Conservation (phyloP, 2,329 filamentous ascomycete species). For the Gaeumannomyces sp. region DNA sequence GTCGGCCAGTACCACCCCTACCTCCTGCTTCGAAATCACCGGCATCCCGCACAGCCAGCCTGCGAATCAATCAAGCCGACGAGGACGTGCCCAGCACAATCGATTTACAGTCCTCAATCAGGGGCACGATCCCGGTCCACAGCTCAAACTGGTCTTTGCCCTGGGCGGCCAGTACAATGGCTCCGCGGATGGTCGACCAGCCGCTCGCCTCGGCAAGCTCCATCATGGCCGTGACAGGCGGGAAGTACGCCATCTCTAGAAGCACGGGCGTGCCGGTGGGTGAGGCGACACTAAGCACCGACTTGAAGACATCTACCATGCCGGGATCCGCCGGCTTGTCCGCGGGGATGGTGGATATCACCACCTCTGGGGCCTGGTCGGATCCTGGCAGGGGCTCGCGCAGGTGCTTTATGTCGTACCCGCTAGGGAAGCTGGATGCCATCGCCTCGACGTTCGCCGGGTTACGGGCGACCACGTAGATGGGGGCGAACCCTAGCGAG, state of each 20-base stretch:
- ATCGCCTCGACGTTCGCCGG: constrained; percentile 61
- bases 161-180: constrained; percentile 86
- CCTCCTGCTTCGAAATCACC: neutral
- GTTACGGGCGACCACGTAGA: constrained; percentile 81
- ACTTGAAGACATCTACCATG: constrained; percentile 59
- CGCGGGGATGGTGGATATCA: constrained; percentile 86
- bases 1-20: too few relatives aligned
- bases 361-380: constrained; percentile 52
- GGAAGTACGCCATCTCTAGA: constrained; percentile 96
- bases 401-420: constrained; percentile 66
- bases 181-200: constrained; percentile 78
- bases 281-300: constrained; percentile 38
- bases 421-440: constrained; percentile 63
- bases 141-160: constrained; percentile 82
- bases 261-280: constrained; percentile 50
- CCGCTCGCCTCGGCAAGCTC: constrained; percentile 68
- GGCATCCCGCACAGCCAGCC: too few relatives aligned
- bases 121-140: constrained; percentile 75
- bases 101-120: constrained; percentile 25
- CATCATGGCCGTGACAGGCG: constrained; percentile 76
- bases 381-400: constrained; percentile 26
- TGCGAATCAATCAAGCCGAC: neutral
- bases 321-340: constrained; percentile 72
- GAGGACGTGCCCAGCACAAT: neutral
- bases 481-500: constrained; percentile 73